Percentiles rank a stretch among this genome's conserved stretches.
Evolutionary conservation across 2,329 filamentous ascomycete genomes (phyloP).

Genomic region (Emmonsiellopsis sp.): DNA sequence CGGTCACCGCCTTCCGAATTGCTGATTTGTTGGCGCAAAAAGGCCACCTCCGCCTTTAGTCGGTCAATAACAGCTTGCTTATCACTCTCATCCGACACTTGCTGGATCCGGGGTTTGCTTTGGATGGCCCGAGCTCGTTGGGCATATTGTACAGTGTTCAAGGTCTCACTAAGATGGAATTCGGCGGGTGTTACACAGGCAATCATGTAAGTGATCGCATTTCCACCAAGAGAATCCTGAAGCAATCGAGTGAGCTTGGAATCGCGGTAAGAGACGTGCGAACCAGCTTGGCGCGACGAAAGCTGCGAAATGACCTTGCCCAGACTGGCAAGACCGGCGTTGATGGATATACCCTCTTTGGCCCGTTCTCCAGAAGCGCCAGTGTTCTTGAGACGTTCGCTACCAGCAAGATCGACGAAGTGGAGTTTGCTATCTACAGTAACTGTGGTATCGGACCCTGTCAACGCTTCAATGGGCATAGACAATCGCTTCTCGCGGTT

Average conservation of each 20-base stretch:
- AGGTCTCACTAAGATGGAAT: conserved; percentile 92
- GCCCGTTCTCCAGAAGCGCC: conserved; percentile 89
- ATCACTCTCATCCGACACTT: conserved; percentile 77
- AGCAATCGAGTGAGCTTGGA: conserved; percentile 92
- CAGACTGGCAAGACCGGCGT: conserved; percentile 84
- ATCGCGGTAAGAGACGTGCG: conserved; percentile 94
- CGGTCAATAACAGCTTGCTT: conserved; percentile 91
- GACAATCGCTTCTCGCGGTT: conserved; percentile 75
- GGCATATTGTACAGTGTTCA: conserved; percentile 96
- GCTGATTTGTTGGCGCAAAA: conserved; percentile 86
- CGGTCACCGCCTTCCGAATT: conserved; percentile 62
- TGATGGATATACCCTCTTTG: conserved; percentile 95
- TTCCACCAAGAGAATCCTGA: conserved; percentile 92
- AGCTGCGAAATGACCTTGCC: conserved; percentile 98
- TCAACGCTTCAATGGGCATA: conserved; percentile 71
- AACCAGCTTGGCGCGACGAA: conserved; percentile 75
- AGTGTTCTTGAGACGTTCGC: conserved; percentile 94
- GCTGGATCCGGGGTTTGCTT: conserved; percentile 93
- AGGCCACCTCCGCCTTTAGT: conserved; percentile 85
- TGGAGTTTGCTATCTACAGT: conserved; percentile 97
- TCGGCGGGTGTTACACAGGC: conserved; percentile 94
- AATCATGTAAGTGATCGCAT: conserved; percentile 99
- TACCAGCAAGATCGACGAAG: conserved; percentile 95
- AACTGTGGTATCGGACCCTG: conserved; percentile 53
- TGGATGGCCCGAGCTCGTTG: conserved; percentile 93